These are phyloP conservation scores for Neolentinus lepideus DNA, from an alignment of 1,284 basidiomycete species.

Conservation along the genomic window DNA sequence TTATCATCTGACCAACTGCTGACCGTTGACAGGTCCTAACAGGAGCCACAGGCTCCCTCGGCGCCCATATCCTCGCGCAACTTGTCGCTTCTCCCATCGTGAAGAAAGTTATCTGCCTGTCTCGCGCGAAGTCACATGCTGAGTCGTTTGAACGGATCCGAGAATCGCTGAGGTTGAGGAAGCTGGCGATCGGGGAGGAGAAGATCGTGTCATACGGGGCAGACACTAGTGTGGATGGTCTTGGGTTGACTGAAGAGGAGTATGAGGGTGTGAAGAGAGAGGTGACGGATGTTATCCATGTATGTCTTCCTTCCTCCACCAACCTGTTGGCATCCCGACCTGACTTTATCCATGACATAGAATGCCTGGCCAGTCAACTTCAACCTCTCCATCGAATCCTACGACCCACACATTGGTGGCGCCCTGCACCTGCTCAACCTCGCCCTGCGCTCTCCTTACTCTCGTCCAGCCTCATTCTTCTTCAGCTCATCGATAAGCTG, in stretches of 20 bases:
- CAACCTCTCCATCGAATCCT: slow-evolving; percentile 36
- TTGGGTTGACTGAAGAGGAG: slow-evolving; percentile 31
- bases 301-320: slow-evolving; percentile 14
- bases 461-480: slow-evolving; percentile 34
- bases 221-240: slow-evolving; percentile 29
- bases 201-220: slow-evolving; percentile 36
- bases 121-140: slow-evolving; percentile 34
- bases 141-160: slow-evolving; percentile 29
- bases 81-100: slow-evolving; percentile 31
- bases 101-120: slow-evolving; percentile 42
- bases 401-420: slow-evolving; percentile 43
- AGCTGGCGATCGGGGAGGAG: neutral
- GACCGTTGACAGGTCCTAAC: slow-evolving; percentile 32
- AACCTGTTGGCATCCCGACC: too few species aligned
- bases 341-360: slow-evolving; percentile 16
- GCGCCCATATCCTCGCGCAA: slow-evolving; percentile 47
- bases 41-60: slow-evolving; percentile 55
- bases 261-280: slow-evolving; percentile 28
- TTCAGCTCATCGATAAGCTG: slow-evolving; percentile 51
- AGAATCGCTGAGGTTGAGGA: slow-evolving; percentile 25
- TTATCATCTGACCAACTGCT: neutral
- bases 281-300: slow-evolving; percentile 43
- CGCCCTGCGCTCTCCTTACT: slow-evolving; percentile 32
- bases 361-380: slow-evolving; percentile 46
- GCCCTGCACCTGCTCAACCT: slow-evolving; percentile 48